Evolutionary conservation across 176 grass and related monocot genomes (phyloP), one percentile per base, ranked within the genome.

Genomic region (Carex pumila): DNA sequence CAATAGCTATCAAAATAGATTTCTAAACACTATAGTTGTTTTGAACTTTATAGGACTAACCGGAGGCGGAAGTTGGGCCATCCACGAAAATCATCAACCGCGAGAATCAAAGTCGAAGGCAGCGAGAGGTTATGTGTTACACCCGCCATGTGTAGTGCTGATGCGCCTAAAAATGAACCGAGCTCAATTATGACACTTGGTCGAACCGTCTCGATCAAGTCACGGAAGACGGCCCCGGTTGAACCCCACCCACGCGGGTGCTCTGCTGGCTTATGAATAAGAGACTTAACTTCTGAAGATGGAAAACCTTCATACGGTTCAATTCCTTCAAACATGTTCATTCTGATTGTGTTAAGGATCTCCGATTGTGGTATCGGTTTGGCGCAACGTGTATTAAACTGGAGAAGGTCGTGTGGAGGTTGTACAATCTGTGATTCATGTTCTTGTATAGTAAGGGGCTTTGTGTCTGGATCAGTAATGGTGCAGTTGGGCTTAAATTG

Each of bases 1-100:
- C 45, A 19, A 9, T 71, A 71, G 37, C 68, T 19, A 3, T 12
- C 22, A 7, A 56, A 79, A 32, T 57, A 57, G 30, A 17, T 61
- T 39, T 34, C 54, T 80, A 37, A 19, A 61, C 39, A 39, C 3
- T 68, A 69, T 69, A n/a, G 7, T 69, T 37, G 34, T 71, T 7
- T 21, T 19, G 37, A 71, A 45, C n/a, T 53, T 39, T 25, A 67
- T 29, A 52, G 14, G 31, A 83, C 81, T 83, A 67, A 83, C 81
- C 91, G 88, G 21, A 21, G 85, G 15, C 91, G 89, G 86, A 91
- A 95, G 18, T 77, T 91, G 3, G 96, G 96, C 96, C 96, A 99
- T 2, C 91, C 96, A 11, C 93, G 96, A 89, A 99, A 99, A 90
- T 99, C 96, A 87, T 99, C 96, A 4, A 99, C 14, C 70, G 93